Conservation (phyloP, 306 rosid species). For the Cucumis cinereus region DNA sequence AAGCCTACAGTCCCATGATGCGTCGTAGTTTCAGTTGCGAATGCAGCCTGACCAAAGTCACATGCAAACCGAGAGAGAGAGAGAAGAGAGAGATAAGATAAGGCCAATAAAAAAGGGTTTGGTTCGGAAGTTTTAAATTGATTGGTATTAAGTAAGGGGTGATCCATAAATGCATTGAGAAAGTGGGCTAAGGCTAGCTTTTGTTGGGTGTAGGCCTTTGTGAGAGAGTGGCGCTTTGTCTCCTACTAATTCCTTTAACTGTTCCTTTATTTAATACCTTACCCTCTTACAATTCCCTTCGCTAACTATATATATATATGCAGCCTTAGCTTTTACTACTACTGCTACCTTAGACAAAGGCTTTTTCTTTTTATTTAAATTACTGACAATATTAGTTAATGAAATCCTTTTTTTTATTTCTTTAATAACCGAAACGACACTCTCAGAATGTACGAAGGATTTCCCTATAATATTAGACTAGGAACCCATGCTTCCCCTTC, state of each 20-base stretch:
- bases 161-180: not conserved
- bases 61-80: slow-evolving; percentile 1
- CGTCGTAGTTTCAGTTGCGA: not conserved
- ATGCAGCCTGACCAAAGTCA: not conserved
- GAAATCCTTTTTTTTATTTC: not conserved
- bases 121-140: not conserved
- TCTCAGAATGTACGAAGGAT: not conserved
- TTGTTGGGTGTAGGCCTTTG: not conserved
- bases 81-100: not conserved
- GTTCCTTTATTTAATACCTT: not conserved
- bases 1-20: too few species aligned
- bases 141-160: not conserved
- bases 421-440: not conserved
- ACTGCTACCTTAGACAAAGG: too few species aligned
- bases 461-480: too few species aligned
- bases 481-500: not conserved
- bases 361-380: too few species aligned
- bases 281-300: not conserved
- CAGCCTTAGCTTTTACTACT: not conserved
- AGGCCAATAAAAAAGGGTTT: not conserved
- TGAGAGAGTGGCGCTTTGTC: slow-evolving; percentile 4
- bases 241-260: not conserved
- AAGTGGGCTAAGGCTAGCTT: not conserved
- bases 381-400: too few species aligned
- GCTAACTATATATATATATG: not conserved